Evolutionary conservation across 2,329 filamentous ascomycete species (phyloP).

Genomic region (Cercospora zeae-maydis): DNA sequence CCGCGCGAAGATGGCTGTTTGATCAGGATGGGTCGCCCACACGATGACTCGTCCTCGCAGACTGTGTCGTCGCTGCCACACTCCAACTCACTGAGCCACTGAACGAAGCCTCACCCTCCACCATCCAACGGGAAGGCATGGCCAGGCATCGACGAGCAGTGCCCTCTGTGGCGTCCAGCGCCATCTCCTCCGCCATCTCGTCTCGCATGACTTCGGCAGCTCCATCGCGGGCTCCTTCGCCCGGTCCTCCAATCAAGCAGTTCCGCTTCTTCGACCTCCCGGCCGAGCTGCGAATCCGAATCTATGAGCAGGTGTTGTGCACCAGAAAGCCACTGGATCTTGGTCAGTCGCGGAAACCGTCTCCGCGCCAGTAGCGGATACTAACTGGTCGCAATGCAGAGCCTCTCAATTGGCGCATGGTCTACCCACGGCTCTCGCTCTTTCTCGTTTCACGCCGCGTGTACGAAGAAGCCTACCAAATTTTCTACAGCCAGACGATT

Average conservation of each 20-base stretch:
- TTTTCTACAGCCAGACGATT: conserved; percentile 63
- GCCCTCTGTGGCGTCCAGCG: conserved; percentile 21
- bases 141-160: conserved; percentile 16
- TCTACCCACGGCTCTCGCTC: conserved; percentile 56
- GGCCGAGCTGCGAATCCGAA: conserved; percentile 64
- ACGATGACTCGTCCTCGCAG: conserved; percentile 26
- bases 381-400: conserved; percentile 39
- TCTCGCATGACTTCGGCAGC: conserved; percentile 26
- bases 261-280: conserved; percentile 68
- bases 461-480: conserved; percentile 60
- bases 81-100: conserved; percentile 8
- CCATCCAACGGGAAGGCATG: conserved; percentile 21
- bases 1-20: conserved; percentile 43
- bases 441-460: conserved; percentile 60
- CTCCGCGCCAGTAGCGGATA: background rate
- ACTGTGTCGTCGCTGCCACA: background rate
- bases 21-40: conserved; percentile 32
- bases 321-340: conserved; percentile 61
- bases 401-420: conserved; percentile 60
- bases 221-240: conserved; percentile 27
- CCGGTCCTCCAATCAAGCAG: conserved; percentile 33
- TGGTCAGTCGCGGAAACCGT: conserved; percentile 20
- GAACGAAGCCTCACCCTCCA: background rate
- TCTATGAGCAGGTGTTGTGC: conserved; percentile 63
- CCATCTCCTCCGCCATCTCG: conserved; percentile 26